These are phyloP conservation scores for Corinectria fuckeliana DNA, from an alignment of 2,329 filamentous ascomycete species.

Conservation along the genomic window DNA sequence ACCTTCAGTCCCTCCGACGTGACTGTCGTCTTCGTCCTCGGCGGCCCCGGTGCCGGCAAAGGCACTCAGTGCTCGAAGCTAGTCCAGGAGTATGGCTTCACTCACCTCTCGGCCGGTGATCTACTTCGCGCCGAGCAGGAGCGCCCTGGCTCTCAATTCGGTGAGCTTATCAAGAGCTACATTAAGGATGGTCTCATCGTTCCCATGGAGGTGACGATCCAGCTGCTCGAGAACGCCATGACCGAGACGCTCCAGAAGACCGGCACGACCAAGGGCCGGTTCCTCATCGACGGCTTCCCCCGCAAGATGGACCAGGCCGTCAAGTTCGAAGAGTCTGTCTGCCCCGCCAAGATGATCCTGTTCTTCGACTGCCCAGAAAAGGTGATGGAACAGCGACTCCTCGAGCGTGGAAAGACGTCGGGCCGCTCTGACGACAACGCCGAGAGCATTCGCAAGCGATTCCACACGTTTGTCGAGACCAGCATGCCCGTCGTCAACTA, in stretches of 20 bases:
- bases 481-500: conserved; percentile 96
- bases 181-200: conserved; percentile 96
- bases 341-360: conserved; percentile 81
- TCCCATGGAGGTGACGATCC: conserved; percentile 97
- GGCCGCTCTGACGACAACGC: conserved; percentile 92
- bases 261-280: conserved; percentile 65
- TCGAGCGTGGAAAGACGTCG: conserved; percentile 91
- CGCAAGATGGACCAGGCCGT: conserved; percentile 96
- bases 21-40: conserved; percentile 95
- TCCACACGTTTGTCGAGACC: conserved; percentile 91
- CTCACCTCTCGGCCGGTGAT: conserved; percentile 91
- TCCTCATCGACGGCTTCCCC: conserved; percentile 85
- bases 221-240: conserved; percentile 95
- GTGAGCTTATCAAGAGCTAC: conserved; percentile 88
- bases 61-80: conserved; percentile 94
- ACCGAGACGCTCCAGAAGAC: conserved; percentile 65
- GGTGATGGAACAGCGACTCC: conserved; percentile 81
- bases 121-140: conserved; percentile 93
- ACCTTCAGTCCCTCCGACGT: conserved; percentile 78
- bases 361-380: conserved; percentile 95
- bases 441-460: conserved; percentile 95
- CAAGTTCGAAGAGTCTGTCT: conserved; percentile 91
- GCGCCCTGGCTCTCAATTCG: conserved; percentile 84
- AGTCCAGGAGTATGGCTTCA: conserved; percentile 87
- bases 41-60: conserved; percentile 94